phyloP scores from a whole-genome alignment of 345 rosid genomes.

The Dipteronia dyeriana region DNA sequence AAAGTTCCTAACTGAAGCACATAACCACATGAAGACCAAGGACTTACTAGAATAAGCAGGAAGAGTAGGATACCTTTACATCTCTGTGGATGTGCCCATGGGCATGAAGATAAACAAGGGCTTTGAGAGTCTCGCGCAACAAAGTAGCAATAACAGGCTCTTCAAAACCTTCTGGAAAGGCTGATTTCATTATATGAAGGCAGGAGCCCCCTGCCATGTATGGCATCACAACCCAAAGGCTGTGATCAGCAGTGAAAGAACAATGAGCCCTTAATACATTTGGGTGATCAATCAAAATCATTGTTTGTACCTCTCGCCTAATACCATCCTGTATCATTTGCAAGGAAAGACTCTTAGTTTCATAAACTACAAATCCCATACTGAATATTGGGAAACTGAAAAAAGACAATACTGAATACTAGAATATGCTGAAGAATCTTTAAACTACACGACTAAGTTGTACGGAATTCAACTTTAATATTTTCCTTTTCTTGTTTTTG shows the following conservation, averaged over 20 bases:
- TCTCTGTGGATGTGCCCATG: conserved; percentile 98
- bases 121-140: conserved; percentile 88
- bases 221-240: conserved; percentile 99
- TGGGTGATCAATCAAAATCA: conserved; percentile 88
- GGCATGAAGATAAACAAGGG: conserved; percentile 91
- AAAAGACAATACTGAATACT: neutral
- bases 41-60: neutral
- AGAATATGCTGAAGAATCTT: neutral
- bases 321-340: conserved; percentile 79
- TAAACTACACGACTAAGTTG: conserved; percentile 21
- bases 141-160: conserved; percentile 91
- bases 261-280: conserved; percentile 85
- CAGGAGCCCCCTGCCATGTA: conserved; percentile 99
- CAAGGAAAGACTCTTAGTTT: conserved; percentile 2
- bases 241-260: conserved; percentile 77
- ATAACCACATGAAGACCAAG: conserved; percentile 4
- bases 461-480: conserved; percentile 7
- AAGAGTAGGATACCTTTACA: conserved; percentile 67
- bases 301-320: conserved; percentile 93
- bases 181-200: conserved; percentile 88
- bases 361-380: neutral
- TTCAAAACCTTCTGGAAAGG: conserved; percentile 88
- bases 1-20: conserved; percentile 5
- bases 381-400: neutral
- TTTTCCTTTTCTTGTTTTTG: neutral